phyloP scores from a whole-genome alignment of 169 alveolate species.

The Toxoplasma gondii region DNA sequence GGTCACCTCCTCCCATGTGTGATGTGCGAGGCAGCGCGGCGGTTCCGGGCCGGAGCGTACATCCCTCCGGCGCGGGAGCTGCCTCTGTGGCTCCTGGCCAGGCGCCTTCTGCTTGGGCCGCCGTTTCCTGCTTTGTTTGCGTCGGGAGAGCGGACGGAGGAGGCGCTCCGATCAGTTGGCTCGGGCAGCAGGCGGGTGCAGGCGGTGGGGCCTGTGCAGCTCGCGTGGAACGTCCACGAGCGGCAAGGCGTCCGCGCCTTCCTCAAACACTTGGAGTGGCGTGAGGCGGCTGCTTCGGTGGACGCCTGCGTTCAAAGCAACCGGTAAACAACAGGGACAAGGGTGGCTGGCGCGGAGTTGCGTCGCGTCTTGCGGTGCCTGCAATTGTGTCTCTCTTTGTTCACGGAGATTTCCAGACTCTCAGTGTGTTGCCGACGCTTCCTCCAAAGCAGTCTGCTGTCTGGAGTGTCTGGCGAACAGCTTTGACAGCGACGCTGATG shows the following conservation, averaged over 20 bases:
- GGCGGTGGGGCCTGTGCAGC: background rate
- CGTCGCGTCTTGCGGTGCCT: too few relatives aligned
- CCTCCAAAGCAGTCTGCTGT: too few relatives aligned
- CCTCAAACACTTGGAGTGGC: slow-evolving; percentile 18
- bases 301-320: background rate
- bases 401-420: too few relatives aligned
- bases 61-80: background rate
- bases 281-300: background rate
- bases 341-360: too few relatives aligned
- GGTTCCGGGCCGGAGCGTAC: background rate
- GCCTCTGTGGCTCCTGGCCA: background rate
- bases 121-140: background rate
- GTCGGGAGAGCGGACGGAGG: background rate
- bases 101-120: background rate
- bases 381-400: too few relatives aligned
- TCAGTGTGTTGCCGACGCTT: too few relatives aligned
- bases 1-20: background rate
- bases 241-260: background rate
- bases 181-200: background rate
- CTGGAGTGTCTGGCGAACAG: too few relatives aligned
- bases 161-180: background rate
- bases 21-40: background rate
- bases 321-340: background rate
- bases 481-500: too few relatives aligned
- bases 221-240: background rate